Evolutionary conservation across 2,329 filamentous ascomycete genomes (phyloP), one percentile per base, ranked within the genome.

Genomic region (Xylariaceae sp.): DNA sequence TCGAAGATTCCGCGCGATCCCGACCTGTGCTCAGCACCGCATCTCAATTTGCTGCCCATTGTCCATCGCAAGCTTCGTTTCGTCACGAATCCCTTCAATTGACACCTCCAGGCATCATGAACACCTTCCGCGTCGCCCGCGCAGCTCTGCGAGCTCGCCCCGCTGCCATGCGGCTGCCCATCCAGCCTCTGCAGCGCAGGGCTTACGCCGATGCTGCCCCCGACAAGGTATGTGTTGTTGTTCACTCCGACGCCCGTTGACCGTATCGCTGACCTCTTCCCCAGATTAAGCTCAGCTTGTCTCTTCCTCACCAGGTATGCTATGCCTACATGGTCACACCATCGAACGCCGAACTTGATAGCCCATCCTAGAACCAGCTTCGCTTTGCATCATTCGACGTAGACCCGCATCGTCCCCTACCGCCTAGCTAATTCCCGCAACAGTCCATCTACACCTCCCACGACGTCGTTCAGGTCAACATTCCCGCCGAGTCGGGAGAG

Each of bases 251-350:
- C 30, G 19, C 12, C 44, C 30, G 51, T 32, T 40, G 53, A 44
- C 48, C 55, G 54, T 56, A 46, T 59, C 57, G 54, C 66, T 70
- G 61, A 70, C 61, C 40, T 53, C 46, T 54, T n/a, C 30, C 39
- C 52, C 63, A 86, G 83, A 95, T 99, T 82, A 95, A 95, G 86
- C 86, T 99, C 78, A 96, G 90, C 81, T 81, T 99, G 78, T 85
- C 89, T 72, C 88, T 99, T 66, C 94, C 94, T 77, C 92, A 97
- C 78, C 89, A 96, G 90, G 94, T 97, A 90, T 75, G 88, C 68
- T 44, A n/a, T 9, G 17, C 14, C 17, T 38, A 42, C 41, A 31
- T n/a, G 35, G n/a, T 15, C 36, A 36, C 43, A 27, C 4, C 22
- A 27, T 7, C 22, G 22, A 27, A 30, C 38, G 11, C n/a, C 2